phyloP scores from a whole-genome alignment of 129 eudicot species.

The sunflower (Helianthus annuus) region HanXRQr2.0-SUNRISE NC_035439.2:42920089-42920588 shows the following conservation, averaged over 20 bases:
- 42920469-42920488: slow-evolving; percentile 97
- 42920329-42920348: slow-evolving; percentile 96
- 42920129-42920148: neutral
- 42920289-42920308: neutral
- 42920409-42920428: slow-evolving; percentile 64
- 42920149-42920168: slow-evolving; percentile 98
- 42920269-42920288: neutral
- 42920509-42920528: slow-evolving; percentile 80
- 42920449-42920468: slow-evolving; percentile 94
- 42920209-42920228: slow-evolving; percentile 93
- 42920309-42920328: slow-evolving; percentile 65
- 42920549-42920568: slow-evolving; percentile 95
- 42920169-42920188: slow-evolving; percentile 92
- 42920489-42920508: slow-evolving; percentile 99
- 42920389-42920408: slow-evolving; percentile 88
- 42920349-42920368: slow-evolving; percentile 98
- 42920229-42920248: slow-evolving; percentile 93
- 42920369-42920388: slow-evolving; percentile 96
- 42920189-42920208: slow-evolving; percentile 95
- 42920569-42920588: slow-evolving; percentile 94
- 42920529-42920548: slow-evolving; percentile 88
- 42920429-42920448: slow-evolving; percentile 83
- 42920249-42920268: neutral
- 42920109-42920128: neutral
- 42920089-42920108: neutral